Evolutionary conservation across 2,329 filamentous ascomycete genomes (phyloP).

Genomic region (Xylariales sp.): DNA sequence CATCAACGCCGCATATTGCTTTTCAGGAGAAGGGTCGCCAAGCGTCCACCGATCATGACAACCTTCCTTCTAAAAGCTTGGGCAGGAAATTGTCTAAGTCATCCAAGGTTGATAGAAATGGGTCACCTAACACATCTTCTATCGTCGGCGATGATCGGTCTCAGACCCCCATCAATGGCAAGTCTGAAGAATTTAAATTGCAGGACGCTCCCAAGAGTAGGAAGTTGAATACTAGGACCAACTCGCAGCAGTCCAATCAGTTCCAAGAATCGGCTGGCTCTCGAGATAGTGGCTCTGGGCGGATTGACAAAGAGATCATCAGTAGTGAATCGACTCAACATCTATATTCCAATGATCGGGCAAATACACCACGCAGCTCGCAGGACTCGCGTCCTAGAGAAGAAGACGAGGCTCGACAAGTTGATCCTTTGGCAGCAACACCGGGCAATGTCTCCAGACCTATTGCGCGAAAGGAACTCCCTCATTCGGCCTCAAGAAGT

Average conservation of each 20-base stretch:
- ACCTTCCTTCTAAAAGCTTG: constrained; percentile 62
- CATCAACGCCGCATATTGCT: constrained; percentile 86
- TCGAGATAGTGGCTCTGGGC: constrained; percentile 53
- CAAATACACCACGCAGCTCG: constrained; percentile 63
- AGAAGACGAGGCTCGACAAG: constrained; percentile 61
- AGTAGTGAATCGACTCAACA: constrained; percentile 52
- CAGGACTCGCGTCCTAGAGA: constrained; percentile 69
- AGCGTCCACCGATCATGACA: constrained; percentile 69
- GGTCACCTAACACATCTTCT: constrained; percentile 49
- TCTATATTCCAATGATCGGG: constrained; percentile 51
- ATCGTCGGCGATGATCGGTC: constrained; percentile 54
- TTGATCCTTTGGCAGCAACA: constrained; percentile 57
- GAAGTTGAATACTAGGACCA: constrained; percentile 58
- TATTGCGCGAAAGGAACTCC: constrained; percentile 74
- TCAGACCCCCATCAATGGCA: constrained; percentile 54
- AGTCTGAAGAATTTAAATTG: constrained; percentile 75
- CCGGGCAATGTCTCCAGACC: constrained; percentile 58
- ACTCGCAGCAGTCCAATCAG: constrained; percentile 56
- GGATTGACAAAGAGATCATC: constrained; percentile 53
- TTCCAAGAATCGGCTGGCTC: constrained; percentile 54
- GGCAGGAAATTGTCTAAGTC: constrained; percentile 62
- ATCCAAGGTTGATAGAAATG: constrained; percentile 51
- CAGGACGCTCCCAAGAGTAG: constrained; percentile 82
- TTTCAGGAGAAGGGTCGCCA: constrained; percentile 86
- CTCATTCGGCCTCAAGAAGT: constrained; percentile 55